Base-by-base conservation (phyloP, 164 flowering plant genomes). In the Stephania japonica region DNA sequence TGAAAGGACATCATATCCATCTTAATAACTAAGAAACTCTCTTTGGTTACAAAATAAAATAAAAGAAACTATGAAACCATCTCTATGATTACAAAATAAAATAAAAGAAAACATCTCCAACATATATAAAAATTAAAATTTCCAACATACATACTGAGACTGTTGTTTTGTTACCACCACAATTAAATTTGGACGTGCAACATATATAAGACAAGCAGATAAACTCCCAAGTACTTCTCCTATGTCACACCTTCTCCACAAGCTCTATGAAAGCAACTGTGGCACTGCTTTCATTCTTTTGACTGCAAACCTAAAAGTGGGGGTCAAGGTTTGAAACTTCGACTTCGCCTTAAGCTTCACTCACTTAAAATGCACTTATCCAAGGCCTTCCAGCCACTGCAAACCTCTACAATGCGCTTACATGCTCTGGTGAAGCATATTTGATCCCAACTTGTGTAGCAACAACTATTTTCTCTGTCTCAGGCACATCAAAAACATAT, bases 371-470 rank as follows among this genome's bases (percentile, higher is more conserved):
- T n/a, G 97, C 91, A 87, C 98, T 95, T 67, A 95, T 87, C 98
- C 99, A 95, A 21, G 93, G 89, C 44, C 87, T 76, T 74, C 81
- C 98, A 9, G 96, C 98, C 77, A 93, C 78, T 12, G 98, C 98
- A 69, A 93, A 95, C 83, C 99, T 86, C 99, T 98, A 95, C 53
- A 83, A 69, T 38, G 99, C 97, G 77, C 73, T 88, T 18, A 89
- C 91, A 84, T 95, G 91, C 80, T 90, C 95, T 0, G 97, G 92
- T 50, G 78, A 80, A 68, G 99, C 99, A 86, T 91, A 93, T 16
- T 93, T 88, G n/a, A 95, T 95, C 42, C 99, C 99, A 67, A 95
- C 98, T 38, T 97, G 97, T 6, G 99, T 98, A 78, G 98, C 97
- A 11, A 88, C 73, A 75, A 95, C 74, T 73, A 91, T 85, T 42